A percentile compares a stretch with the other conserved stretches of the same genome.
These are phyloP conservation scores for Penicillium dipodomyicola DNA, from an alignment of 495 filamentous ascomycete species.

Conservation along the genomic window DNA sequence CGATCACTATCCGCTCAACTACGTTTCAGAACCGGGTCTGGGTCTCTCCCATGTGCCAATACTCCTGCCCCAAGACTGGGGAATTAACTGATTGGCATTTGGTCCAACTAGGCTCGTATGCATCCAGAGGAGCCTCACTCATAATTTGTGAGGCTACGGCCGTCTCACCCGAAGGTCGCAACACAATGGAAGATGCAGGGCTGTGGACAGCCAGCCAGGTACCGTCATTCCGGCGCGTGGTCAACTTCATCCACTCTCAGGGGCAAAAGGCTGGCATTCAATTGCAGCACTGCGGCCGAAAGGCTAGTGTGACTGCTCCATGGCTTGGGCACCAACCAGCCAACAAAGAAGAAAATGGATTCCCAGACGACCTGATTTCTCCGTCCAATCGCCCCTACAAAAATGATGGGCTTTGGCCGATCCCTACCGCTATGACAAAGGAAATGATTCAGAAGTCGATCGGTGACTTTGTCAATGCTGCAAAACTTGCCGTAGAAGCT, in stretches of 20 bases:
- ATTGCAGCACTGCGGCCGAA: constrained; percentile 62
- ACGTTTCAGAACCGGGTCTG: background rate
- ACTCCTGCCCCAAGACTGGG: constrained; percentile 51
- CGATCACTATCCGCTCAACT: background rate
- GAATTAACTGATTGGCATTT: constrained; percentile 54
- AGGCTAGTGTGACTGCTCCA: constrained; percentile 54
- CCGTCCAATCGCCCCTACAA: constrained; percentile 26
- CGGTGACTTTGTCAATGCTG: constrained; percentile 47
- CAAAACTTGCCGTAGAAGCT: constrained; percentile 51
- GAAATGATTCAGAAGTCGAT: constrained; percentile 54
- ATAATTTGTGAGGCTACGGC: constrained; percentile 62
- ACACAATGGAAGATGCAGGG: constrained; percentile 60
- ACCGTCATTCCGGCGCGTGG: constrained; percentile 22
- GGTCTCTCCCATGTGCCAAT: constrained; percentile 45
- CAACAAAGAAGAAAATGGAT: constrained; percentile 14
- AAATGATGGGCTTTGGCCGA: constrained; percentile 18
- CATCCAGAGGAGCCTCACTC: constrained; percentile 54
- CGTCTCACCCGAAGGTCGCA: constrained; percentile 60
- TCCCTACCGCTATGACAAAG: constrained; percentile 28
- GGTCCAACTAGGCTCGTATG: constrained; percentile 47
- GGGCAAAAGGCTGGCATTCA: constrained; percentile 59
- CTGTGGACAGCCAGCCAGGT: constrained; percentile 27
- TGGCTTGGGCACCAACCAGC: constrained; percentile 35
- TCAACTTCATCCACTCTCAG: constrained; percentile 59
- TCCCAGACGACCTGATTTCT: constrained; percentile 26